A percentile compares a stretch with the other conserved stretches of the same genome.
These are phyloP conservation scores for Uromyces viciae-fabae DNA, from an alignment of 1,284 basidiomycete species.

Conservation along the genomic window DNA sequence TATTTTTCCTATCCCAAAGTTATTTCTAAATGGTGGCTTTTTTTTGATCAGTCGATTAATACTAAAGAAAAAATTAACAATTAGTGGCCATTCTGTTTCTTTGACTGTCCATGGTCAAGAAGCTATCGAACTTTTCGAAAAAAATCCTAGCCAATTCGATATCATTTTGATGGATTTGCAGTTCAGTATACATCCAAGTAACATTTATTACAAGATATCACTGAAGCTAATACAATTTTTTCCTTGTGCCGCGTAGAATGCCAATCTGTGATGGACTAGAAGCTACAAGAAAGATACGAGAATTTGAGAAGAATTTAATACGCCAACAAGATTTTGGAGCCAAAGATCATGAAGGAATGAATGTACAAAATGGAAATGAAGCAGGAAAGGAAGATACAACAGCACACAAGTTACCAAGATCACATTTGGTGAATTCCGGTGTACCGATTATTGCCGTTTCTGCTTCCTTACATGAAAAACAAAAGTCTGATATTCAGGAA, in stretches of 20 bases:
- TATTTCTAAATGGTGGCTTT: too few species aligned
- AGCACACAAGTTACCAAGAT: constrained; percentile 49
- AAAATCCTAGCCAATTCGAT: constrained; percentile 44
- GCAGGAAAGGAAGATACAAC: not conserved
- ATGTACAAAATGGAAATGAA: not conserved
- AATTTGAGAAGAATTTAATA: constrained; percentile 46
- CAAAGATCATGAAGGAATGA: constrained; percentile 47
- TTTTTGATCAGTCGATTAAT: constrained; percentile 48
- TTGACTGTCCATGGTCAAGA: constrained; percentile 51
- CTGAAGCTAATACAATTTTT: not conserved
- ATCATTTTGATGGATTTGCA: constrained; percentile 44
- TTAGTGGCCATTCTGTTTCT: constrained; percentile 51
- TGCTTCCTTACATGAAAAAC: constrained; percentile 67
- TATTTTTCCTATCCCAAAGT: not conserved
- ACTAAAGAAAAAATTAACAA: constrained; percentile 50
- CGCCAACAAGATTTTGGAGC: constrained; percentile 20
- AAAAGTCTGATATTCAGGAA: constrained; percentile 62
- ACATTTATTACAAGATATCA: constrained; percentile 47
- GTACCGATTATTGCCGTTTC: constrained; percentile 81
- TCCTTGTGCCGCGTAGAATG: constrained; percentile 39
- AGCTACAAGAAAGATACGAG: constrained; percentile 50
- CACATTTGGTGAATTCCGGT: constrained; percentile 64
- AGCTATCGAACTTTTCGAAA: constrained; percentile 50
- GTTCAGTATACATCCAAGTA: constrained; percentile 19
- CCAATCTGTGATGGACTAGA: constrained; percentile 51